Evolutionary conservation across 148 eudicot genomes (phyloP), one percentile per base, ranked within the genome.

Genomic region (Rhododendron molle): DNA sequence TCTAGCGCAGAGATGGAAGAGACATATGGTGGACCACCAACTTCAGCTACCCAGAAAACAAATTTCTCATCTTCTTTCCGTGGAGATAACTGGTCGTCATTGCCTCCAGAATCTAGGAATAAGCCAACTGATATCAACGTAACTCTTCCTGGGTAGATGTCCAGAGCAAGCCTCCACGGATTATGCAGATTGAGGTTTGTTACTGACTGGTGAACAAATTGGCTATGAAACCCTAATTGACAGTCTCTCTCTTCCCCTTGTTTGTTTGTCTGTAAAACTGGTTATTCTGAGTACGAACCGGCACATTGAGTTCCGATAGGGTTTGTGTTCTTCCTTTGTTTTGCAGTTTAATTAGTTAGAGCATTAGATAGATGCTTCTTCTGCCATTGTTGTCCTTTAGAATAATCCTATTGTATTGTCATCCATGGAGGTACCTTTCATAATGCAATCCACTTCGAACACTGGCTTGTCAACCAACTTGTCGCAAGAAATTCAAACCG

Each of bases 91-190:
- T 89, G 93, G 96, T 87, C 93, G 21, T 76, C 90, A 43, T 74
- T 89, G 86, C 88, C 93, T 18, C 84, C 85, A 3, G 94, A 90
- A 5, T 81, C 88, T 2, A 85, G 88, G 89, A 92, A 86, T 69
- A 91, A 92, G 81, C 89, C 93, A 18, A 81, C 91, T 76, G 94
- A 93, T 88, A 91, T 90, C 47, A 92, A 90, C 50, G 86, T 88
- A 47, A 83, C 94, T 69, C 76, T 92, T 86, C 89, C 86, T 5
- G 90, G 83, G 12, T 87, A 85, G 85, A 18, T 58, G 18, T 43
- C 69, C 26, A 54, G 7, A 43, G 7, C 28, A 5, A 34, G 67
- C 73, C 85, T 83, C 28, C 0, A 26, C 18, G 4, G 54, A 77
- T 40, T 73, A 80, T 40, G 80, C 82, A 36, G n/a, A 14, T 43